Conservation (phyloP, 2,329 filamentous ascomycete genomes). For the Penicillium sp. region DNA sequence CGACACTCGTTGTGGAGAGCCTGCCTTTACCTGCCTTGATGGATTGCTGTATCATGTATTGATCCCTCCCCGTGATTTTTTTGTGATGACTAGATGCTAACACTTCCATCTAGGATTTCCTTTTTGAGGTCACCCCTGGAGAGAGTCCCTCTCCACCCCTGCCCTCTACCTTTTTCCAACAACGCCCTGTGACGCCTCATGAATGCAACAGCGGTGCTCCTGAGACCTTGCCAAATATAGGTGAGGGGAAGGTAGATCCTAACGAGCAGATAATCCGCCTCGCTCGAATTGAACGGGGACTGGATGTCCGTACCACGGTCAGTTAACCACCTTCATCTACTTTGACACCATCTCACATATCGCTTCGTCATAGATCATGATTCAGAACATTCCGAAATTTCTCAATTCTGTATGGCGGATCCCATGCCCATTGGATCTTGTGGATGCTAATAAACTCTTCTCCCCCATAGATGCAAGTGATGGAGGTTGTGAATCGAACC, state of each 20-base stretch:
- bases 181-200: background rate
- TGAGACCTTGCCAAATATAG: background rate
- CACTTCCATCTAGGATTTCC: background rate
- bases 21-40: constrained; percentile 1
- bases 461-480: constrained; percentile 61
- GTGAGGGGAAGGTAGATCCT: background rate
- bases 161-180: background rate
- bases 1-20: background rate
- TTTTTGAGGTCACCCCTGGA: background rate
- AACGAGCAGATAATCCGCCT: background rate
- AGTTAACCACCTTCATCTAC: background rate
- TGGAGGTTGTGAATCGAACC: constrained; percentile 72
- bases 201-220: background rate
- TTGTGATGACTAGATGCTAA: background rate
- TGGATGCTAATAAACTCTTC: background rate
- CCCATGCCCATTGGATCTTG: background rate
- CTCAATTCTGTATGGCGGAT: constrained; percentile 55
- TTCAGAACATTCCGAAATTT: constrained; percentile 89
- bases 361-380: constrained; percentile 64
- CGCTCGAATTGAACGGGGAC: background rate
- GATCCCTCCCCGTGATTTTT: no score
- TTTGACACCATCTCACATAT: constrained; percentile 5
- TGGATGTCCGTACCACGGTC: constrained; percentile 11
- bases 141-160: background rate
- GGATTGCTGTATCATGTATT: background rate